phyloP scores from a whole-genome alignment of 192 early-diverging fungal species.

The Coemansia sp. region DNA sequence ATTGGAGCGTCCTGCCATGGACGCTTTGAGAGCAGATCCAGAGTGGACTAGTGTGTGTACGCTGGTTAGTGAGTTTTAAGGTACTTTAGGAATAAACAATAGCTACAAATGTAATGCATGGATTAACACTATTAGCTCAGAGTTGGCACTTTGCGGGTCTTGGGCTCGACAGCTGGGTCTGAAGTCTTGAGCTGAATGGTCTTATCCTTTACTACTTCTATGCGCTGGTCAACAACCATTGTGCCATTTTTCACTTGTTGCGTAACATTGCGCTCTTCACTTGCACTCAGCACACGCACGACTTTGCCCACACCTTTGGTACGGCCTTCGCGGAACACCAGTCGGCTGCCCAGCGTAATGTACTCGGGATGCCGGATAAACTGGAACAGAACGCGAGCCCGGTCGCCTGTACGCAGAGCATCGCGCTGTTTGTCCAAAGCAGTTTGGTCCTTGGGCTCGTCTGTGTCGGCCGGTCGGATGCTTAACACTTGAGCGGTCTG shows the following conservation, averaged over 20 bases:
- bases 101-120: too few relatives aligned
- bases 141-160: background rate
- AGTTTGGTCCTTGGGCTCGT: constrained; percentile 36
- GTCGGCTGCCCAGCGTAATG: constrained; percentile 57
- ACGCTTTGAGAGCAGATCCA: constrained; percentile 23
- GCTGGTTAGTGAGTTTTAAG: constrained; percentile 26
- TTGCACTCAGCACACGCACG: constrained; percentile 30
- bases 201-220: background rate
- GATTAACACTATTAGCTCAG: background rate
- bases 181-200: background rate
- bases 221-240: background rate
- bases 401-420: constrained; percentile 82
- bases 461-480: constrained; percentile 14
- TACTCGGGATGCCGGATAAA: constrained; percentile 81
- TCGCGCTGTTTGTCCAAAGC: constrained; percentile 4
- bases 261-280: constrained; percentile 15
- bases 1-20: constrained; percentile 35
- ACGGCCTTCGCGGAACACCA: constrained; percentile 76
- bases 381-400: constrained; percentile 73
- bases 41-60: constrained; percentile 27
- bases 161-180: background rate
- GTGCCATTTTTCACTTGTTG: background rate
- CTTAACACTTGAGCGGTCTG: constrained; percentile 84
- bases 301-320: constrained; percentile 93
- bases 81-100: background rate